phyloP scores from a whole-genome alignment of 306 rosid species.

The Cucurbita maxima region DNA sequence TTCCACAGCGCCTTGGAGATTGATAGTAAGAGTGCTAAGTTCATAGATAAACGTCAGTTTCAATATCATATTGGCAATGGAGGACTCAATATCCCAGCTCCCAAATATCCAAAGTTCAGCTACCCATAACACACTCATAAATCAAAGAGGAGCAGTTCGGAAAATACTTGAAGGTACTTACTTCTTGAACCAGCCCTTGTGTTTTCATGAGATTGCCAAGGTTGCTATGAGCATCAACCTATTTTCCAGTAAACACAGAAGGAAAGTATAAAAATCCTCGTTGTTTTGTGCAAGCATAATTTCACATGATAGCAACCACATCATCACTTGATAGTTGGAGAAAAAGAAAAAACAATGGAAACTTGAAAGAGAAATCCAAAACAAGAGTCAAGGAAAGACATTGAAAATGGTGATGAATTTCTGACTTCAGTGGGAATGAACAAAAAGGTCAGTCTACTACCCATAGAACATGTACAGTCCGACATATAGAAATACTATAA shows the following conservation, averaged over 20 bases:
- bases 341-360: not conserved
- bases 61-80: not conserved
- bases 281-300: not conserved
- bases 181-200: slow-evolving; percentile 73
- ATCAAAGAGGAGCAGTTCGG: not conserved
- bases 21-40: not conserved
- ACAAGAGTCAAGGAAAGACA: not conserved
- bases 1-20: not conserved
- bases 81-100: not conserved
- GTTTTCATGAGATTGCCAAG: slow-evolving; percentile 59
- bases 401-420: not conserved
- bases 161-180: slow-evolving; percentile 21
- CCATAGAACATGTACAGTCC: not conserved
- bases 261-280: not conserved
- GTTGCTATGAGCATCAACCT: slow-evolving; percentile 61
- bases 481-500: not conserved
- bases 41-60: not conserved
- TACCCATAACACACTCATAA: not conserved
- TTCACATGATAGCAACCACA: not conserved
- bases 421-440: not conserved
- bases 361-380: not conserved
- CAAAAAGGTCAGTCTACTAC: not conserved
- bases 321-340: not conserved
- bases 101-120: slow-evolving; percentile 2
- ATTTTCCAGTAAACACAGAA: slow-evolving; percentile 8